phyloP scores from a whole-genome alignment of 2,329 filamentous ascomycete species.

The Aspergillus transmontanensis region DNA sequence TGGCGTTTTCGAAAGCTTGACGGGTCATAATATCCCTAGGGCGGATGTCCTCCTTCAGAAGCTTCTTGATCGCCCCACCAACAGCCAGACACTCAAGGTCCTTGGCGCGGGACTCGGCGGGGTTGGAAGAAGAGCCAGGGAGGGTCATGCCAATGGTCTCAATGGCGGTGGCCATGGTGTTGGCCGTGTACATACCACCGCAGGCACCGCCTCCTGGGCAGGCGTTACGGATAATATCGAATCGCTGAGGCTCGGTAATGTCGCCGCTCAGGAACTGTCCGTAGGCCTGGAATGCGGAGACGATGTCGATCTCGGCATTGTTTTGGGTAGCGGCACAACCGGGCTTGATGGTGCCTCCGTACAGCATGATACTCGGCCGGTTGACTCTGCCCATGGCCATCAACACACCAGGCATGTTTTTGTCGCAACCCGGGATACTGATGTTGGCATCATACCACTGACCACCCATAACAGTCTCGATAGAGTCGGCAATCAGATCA shows the following conservation, averaged over 20 bases:
- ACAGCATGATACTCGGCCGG: slow-evolving; percentile 94
- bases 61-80: slow-evolving; percentile 72
- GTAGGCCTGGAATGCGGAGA: slow-evolving; percentile 97
- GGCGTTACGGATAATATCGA: slow-evolving; percentile 91
- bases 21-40: slow-evolving; percentile 79
- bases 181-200: slow-evolving; percentile 82
- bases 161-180: slow-evolving; percentile 75
- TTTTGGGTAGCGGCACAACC: slow-evolving; percentile 78
- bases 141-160: slow-evolving; percentile 76
- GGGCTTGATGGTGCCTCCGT: slow-evolving; percentile 90
- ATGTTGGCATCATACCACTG: slow-evolving; percentile 99
- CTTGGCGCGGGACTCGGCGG: slow-evolving; percentile 74
- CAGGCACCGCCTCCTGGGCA: slow-evolving; percentile 84
- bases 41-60: slow-evolving; percentile 75
- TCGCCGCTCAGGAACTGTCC: slow-evolving; percentile 91
- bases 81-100: slow-evolving; percentile 71
- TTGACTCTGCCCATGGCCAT: slow-evolving; percentile 96
- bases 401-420: slow-evolving; percentile 95
- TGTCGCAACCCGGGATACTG: slow-evolving; percentile 95
- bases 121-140: slow-evolving; percentile 79
- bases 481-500: slow-evolving; percentile 96
- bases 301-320: slow-evolving; percentile 81
- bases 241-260: slow-evolving; percentile 87
- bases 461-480: slow-evolving; percentile 98
- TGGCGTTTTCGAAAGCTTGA: slow-evolving; percentile 80